Base-by-base conservation (phyloP, 768 basidiomycete species). In the Pseudohyphozyma bogoriensis region DNA sequence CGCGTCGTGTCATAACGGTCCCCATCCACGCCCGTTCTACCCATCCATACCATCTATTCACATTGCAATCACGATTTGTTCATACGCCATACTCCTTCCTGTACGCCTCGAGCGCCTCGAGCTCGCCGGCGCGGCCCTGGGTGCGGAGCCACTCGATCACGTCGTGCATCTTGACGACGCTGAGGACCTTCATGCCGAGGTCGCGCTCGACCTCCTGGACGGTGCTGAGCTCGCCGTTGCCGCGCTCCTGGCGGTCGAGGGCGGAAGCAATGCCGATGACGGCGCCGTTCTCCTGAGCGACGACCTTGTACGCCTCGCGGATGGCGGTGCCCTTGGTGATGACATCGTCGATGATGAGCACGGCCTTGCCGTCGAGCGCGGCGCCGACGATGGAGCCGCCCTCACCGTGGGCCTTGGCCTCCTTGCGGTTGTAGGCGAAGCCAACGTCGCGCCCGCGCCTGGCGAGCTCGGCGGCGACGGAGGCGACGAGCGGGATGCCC, bases 401-500 rank as follows among this genome's bases (percentile, higher is more conserved):
- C 73, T 99, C 93, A 6, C 93, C 93, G 69, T 99, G 93, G 64
- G 87, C 86, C 73, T 99, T 99, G 28, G 78, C 83, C 74, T 99
- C 93, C 75, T 99, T 99, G 50, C 93, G 82, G 71, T 96, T 91
- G 68, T 91, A 95, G 26, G 86, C 85, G 66, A 88, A 89, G 0
- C 87, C 89, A 32, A 91, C 82, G 36, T 80, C 76, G 44, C 82
- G 78, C 6, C 76, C 74, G 50, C 81, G 78, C 16, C 84, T 80
- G 58, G 84, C 79, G 37, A 99, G 79, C 26, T 84, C 78, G 24
- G 92, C 79, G 4, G 86, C 79, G 4, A 92, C 87, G 36, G 85
- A 80, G 0, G 92, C 86, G 0, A 91, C 92, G 53, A 99, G 83
- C 0, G 91, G 81, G 70, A 97, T 97, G 29, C 90, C 93, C 76